phyloP scores from a whole-genome alignment of 2,329 filamentous ascomycete genomes.

The Sporothrix brunneoviolacea region DNA sequence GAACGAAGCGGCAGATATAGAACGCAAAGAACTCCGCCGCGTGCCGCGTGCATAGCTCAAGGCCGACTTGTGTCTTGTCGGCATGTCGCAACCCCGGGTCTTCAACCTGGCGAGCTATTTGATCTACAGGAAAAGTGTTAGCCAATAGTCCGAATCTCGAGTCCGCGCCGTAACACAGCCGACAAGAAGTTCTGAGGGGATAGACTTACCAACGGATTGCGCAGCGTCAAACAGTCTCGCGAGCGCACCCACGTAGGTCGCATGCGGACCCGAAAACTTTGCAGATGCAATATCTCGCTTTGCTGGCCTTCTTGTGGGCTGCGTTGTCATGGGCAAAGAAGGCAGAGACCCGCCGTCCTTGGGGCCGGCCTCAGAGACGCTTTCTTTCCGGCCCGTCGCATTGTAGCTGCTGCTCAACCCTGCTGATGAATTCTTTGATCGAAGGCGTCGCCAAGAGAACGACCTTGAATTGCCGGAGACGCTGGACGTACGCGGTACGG shows the following conservation, averaged over 20 bases:
- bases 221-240: conserved; percentile 88
- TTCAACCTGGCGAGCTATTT: conserved; percentile 92
- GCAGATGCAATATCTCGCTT: conserved; percentile 64
- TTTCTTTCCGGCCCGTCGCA: conserved; percentile 31
- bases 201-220: conserved; percentile 77
- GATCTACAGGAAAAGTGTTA: conserved; percentile 60
- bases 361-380: conserved; percentile 37
- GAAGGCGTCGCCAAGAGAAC: conserved; percentile 82
- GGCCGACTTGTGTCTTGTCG: conserved; percentile 87
- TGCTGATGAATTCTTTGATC: conserved; percentile 78
- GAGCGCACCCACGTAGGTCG: conserved; percentile 84
- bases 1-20: conserved; percentile 91
- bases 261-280: conserved; percentile 75
- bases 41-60: conserved; percentile 87
- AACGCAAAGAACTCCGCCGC: conserved; percentile 97
- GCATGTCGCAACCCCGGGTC: conserved; percentile 88
- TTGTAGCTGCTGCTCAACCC: conserved; percentile 48
- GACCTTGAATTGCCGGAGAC: conserved; percentile 69
- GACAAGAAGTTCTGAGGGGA: too few species aligned
- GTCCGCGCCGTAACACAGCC: too few species aligned
- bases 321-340: conserved; percentile 69
- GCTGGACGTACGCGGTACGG: conserved; percentile 50
- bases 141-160: too few species aligned
- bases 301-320: conserved; percentile 58
- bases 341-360: conserved; percentile 38